Evolutionary conservation across 805 yeast species (phyloP).

Genomic region (Candida railenensis): DNA sequence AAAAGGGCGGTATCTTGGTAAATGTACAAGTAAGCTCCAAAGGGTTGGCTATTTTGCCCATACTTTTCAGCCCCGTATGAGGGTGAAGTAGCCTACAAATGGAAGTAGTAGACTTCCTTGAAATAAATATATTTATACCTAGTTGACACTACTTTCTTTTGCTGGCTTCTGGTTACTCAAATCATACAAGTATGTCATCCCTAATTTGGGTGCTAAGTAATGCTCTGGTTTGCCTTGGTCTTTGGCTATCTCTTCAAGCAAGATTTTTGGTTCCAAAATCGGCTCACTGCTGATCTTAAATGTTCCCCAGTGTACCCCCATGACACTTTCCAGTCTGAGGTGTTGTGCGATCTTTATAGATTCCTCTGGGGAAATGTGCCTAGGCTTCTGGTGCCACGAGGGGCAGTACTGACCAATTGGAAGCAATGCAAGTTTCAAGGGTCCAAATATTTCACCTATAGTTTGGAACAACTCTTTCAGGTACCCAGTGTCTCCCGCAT

Average conservation of each 20-base stretch:
- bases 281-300: conserved; percentile 87
- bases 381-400: conserved; percentile 87
- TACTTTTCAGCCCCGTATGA: too few species aligned
- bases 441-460: conserved; percentile 65
- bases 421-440: conserved; percentile 58
- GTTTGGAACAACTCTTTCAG: conserved; percentile 66
- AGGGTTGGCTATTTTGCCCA: too few species aligned
- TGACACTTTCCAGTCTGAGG: conserved; percentile 57
- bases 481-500: conserved; percentile 95
- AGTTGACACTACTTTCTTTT: neutral
- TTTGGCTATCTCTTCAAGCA: conserved; percentile 51
- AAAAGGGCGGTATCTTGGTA: too few species aligned
- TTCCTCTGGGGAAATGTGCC: conserved; percentile 84
- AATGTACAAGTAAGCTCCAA: too few species aligned
- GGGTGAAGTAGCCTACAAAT: too few species aligned
- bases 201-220: conserved; percentile 71
- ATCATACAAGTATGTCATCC: conserved; percentile 62
- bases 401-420: conserved; percentile 98
- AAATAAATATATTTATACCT: neutral
- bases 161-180: conserved; percentile 17
- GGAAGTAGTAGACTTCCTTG: neutral
- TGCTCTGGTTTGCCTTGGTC: conserved; percentile 31
- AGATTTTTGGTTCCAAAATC: conserved; percentile 75
- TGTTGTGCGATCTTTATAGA: conserved; percentile 66
- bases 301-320: conserved; percentile 97